Evolutionary conservation across 352 stramenopile species (phyloP), one percentile per base, ranked within the genome.

Genomic region (Pythium aristosporum): DNA sequence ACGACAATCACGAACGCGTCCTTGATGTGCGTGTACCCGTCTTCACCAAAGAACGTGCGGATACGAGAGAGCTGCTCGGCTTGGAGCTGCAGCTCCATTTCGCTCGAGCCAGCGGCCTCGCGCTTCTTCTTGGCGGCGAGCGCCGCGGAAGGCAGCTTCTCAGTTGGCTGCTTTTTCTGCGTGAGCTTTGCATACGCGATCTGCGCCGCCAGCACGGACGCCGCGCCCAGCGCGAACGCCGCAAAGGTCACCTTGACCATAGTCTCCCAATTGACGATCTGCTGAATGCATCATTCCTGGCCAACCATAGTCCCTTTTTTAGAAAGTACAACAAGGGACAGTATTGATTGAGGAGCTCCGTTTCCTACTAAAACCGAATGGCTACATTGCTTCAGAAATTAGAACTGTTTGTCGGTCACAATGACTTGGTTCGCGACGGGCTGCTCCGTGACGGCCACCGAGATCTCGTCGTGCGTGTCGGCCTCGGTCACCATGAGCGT

Each of bases 1-100:
- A 99, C 91, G 47, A 99, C 89, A 43, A 99, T 82, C 39, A 99
- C 86, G 58, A 96, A 97, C 12, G 88, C 77, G 62, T 92, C 75
- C 58, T 89, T 79, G 56, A 99, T 87, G 43, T 85, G 80, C 11
- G 86, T 56, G 76, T 99, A 97, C 41, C 91, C 92, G 12, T 98
- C 79, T 16, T 96, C 74, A 15, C 94, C 94, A 64, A 99, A 99
- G 78, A 98, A 99, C 5, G 96, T 79, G 34, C 73, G 71, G 69
- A 98, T 98, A 56, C 96, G 87, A 7, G 95, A 98, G 62, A 99
- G 60, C 54, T 94, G 84, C 74, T 96, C 87, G 42, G 71, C 60
- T 58, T 85, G 61, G 28, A 96, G 69, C 62, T 87, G 76, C 46
- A 85, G 63, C 18, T 85, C 66, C 66, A 69, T 73, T 56, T 57